Base-by-base conservation (phyloP, 2,329 filamentous ascomycete species). In the Trichoderma cornu-damae region DNA sequence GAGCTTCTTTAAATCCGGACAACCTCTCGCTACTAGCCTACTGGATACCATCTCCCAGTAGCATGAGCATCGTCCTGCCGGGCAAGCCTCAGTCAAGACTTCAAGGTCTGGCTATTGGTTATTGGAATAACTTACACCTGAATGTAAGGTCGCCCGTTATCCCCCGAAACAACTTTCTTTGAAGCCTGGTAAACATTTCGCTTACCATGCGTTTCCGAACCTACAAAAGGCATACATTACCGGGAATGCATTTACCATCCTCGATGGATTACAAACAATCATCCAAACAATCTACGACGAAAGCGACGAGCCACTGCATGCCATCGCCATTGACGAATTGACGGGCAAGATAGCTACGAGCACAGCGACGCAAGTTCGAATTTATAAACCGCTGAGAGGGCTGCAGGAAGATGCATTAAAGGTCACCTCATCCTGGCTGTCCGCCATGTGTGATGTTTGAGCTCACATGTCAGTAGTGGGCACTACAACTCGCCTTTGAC, bases 231-330 rank as follows among this genome's bases (percentile, higher is more conserved):
- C 85, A 51, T 99, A 97, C 74, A 88, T 96, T 63, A 94, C 89
- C 60, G 93, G 93, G 67, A 89, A 87, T 72, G 90, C 90, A 61
- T 83, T 97, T 62, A 84, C 94, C 53, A 86, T 99, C 66, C 84
- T 97, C 64, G 82, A 84, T 67, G 87, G 85, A 50, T 82, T 89
- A 52, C 79, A 86, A 61, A 82, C 82, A 55, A 83, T 96, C 61
- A 74, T 96, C 32, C 94, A 99, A 72, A 96, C 92, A 3, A 87
- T 96, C 64, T 96, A 96, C 75, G 86, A 94, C 67, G 88, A 95
- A 67, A 87, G 94, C 67, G 78, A 84, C 22, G 79, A 75, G 14
- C 69, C 71, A 30, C 75, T 97, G 26, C 82, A 90, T 62, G 88
- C 90, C 26, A 83, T 97, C 62, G 82, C 84, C 28, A 82, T 97